phyloP scores from a whole-genome alignment of 345 rosid genomes.

The Raphanus sativus region DNA sequence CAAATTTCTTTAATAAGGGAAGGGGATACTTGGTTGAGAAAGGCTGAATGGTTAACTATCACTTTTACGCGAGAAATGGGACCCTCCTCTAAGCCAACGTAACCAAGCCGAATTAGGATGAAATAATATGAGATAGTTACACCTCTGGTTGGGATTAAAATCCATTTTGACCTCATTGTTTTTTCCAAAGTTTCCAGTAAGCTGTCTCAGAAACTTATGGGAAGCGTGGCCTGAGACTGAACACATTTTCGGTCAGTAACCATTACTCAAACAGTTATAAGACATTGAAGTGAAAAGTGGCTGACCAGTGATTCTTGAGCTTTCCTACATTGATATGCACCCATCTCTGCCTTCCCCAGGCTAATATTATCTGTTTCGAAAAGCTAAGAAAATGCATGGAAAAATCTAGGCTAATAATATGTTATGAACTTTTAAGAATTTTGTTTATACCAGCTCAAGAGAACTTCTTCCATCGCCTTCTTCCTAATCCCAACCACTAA shows the following conservation, averaged over 20 bases:
- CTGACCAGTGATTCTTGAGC: slow-evolving; percentile 83
- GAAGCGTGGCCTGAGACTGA: slow-evolving; percentile 52
- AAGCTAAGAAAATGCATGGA: slow-evolving; percentile 3
- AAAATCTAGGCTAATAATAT: not conserved
- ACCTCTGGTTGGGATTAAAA: slow-evolving; percentile 7
- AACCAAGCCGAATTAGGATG: not conserved
- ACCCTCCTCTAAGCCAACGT: not conserved
- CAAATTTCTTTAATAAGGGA: not conserved
- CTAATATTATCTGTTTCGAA: slow-evolving; percentile 41
- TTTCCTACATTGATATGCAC: slow-evolving; percentile 77
- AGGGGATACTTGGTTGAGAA: not conserved
- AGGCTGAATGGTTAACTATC: slow-evolving; percentile 10
- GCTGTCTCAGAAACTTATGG: slow-evolving; percentile 64
- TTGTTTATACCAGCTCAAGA: slow-evolving; percentile 64
- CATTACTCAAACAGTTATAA: no score
- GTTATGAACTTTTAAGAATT: not conserved
- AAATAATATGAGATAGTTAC: slow-evolving; percentile 9
- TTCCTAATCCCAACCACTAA: slow-evolving; percentile 74
- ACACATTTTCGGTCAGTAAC: slow-evolving; percentile 47
- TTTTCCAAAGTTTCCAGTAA: slow-evolving; percentile 80
- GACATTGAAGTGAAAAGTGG: not conserved
- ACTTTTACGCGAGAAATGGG: not conserved
- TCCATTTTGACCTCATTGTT: slow-evolving; percentile 63
- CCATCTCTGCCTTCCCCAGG: slow-evolving; percentile 68
- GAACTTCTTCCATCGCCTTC: slow-evolving; percentile 68